Conservation (phyloP, 2,329 filamentous ascomycete species). For the Penicillium sp. region DNA sequence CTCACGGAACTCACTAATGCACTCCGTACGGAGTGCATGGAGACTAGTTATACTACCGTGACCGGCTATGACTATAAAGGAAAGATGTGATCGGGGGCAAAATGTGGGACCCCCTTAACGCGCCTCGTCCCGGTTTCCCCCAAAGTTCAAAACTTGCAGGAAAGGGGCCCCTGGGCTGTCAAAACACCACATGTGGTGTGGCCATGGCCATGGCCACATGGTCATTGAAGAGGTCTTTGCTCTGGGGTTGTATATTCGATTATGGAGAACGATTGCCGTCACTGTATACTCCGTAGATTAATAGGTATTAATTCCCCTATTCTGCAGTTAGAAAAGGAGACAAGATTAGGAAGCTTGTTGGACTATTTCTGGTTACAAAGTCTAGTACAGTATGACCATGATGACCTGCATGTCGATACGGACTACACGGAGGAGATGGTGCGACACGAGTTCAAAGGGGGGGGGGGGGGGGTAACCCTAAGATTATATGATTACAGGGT, state of each 20-base stretch:
- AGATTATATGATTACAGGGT: background rate
- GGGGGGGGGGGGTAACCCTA: background rate
- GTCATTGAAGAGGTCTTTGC: background rate
- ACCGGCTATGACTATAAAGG: background rate
- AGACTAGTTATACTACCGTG: background rate
- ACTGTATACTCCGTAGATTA: no score
- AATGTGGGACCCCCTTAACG: slow-evolving; percentile 14
- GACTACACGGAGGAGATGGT: slow-evolving; percentile 4
- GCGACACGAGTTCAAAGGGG: background rate
- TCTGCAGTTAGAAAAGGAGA: background rate
- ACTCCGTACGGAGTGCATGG: slow-evolving; percentile 4
- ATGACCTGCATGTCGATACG: slow-evolving; percentile 1
- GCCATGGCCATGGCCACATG: background rate
- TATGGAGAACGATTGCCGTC: background rate
- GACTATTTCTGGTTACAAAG: background rate
- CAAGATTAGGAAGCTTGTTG: background rate
- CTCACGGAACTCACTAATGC: slow-evolving; percentile 4
- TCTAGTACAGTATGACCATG: background rate
- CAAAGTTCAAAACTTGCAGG: slow-evolving; percentile 14
- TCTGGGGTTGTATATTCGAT: background rate
- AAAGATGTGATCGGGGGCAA: slow-evolving; percentile 19
- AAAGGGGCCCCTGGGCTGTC: slow-evolving; percentile 17
- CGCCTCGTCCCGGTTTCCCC: background rate
- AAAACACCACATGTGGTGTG: background rate
- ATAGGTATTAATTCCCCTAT: background rate